Percentiles rank a stretch among this genome's conserved stretches.
phyloP scores from a whole-genome alignment of 805 yeast species.

The Myxozyma geophila region DNA sequence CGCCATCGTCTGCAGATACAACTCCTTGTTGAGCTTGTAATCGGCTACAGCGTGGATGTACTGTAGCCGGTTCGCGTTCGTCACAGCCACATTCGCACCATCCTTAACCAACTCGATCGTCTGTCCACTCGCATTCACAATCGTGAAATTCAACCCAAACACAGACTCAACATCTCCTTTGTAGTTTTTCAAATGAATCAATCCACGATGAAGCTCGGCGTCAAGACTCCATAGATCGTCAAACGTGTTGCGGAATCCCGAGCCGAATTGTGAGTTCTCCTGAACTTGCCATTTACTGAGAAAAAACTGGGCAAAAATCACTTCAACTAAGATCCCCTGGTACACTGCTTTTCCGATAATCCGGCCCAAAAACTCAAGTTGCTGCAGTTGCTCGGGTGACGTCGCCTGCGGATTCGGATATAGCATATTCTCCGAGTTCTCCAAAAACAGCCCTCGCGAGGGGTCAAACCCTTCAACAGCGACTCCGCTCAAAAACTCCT shows the following conservation, averaged over 20 bases:
- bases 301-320: constrained; percentile 85
- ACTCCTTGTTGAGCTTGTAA: constrained; percentile 70
- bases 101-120: constrained; percentile 63
- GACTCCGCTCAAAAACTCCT: constrained; percentile 80
- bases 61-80: constrained; percentile 62
- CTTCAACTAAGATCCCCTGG: constrained; percentile 78
- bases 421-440: constrained; percentile 60
- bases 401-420: constrained; percentile 68
- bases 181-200: constrained; percentile 65
- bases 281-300: constrained; percentile 61
- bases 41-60: constrained; percentile 79
- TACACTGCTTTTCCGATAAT: constrained; percentile 87
- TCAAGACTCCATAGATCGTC: constrained; percentile 81
- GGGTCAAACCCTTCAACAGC: constrained; percentile 68
- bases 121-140: constrained; percentile 42
- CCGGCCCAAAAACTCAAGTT: constrained; percentile 71
- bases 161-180: constrained; percentile 56
- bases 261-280: constrained; percentile 25
- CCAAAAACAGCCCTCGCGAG: constrained; percentile 48
- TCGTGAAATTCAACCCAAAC: constrained; percentile 69
- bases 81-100: constrained; percentile 65
- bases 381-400: constrained; percentile 43
- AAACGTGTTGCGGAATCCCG: constrained; percentile 55
- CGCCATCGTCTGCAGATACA: constrained; percentile 61
- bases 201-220: constrained; percentile 62